phyloP scores from a whole-genome alignment of 176 grass and related monocot species.

The Oryza australiensis region DNA sequence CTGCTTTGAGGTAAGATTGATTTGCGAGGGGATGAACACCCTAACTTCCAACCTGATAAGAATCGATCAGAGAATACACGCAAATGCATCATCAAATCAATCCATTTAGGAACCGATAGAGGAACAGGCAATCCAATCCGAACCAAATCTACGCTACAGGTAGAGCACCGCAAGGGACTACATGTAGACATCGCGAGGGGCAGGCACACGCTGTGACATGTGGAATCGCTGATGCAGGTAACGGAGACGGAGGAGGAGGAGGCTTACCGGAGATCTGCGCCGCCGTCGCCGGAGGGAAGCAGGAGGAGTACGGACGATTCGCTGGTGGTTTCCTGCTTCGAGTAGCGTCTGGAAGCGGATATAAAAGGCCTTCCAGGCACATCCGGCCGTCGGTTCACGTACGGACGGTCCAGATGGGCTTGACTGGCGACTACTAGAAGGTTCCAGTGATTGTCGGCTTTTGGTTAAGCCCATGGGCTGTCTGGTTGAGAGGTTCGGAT shows the following conservation, averaged over 20 bases:
- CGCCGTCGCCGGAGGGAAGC: constrained; percentile 39
- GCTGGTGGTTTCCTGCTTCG: not conserved
- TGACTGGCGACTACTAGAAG: constrained; percentile 29
- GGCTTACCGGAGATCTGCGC: constrained; percentile 41
- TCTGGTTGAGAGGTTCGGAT: not conserved
- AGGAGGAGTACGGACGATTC: not conserved
- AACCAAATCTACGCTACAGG: not conserved
- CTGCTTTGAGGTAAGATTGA: not conserved
- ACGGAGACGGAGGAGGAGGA: not conserved
- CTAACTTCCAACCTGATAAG: constrained; percentile 45
- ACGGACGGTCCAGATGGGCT: not conserved
- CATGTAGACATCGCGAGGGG: not conserved
- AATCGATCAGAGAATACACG: constrained; percentile 28
- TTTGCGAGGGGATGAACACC: too few species aligned
- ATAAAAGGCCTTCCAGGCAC: constrained; percentile 1
- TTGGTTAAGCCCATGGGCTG: not conserved
- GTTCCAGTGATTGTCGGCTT: not conserved
- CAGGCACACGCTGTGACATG: not conserved
- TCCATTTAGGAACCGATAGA: not conserved
- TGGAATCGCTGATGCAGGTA: not conserved
- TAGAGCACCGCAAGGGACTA: too few species aligned
- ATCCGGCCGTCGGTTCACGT: not conserved
- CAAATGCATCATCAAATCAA: constrained; percentile 45
- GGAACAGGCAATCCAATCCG: not conserved
- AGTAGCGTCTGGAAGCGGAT: constrained; percentile 31